Conservation (phyloP, 495 filamentous ascomycete species). For the Aspergillus mulundensis region DNA sequence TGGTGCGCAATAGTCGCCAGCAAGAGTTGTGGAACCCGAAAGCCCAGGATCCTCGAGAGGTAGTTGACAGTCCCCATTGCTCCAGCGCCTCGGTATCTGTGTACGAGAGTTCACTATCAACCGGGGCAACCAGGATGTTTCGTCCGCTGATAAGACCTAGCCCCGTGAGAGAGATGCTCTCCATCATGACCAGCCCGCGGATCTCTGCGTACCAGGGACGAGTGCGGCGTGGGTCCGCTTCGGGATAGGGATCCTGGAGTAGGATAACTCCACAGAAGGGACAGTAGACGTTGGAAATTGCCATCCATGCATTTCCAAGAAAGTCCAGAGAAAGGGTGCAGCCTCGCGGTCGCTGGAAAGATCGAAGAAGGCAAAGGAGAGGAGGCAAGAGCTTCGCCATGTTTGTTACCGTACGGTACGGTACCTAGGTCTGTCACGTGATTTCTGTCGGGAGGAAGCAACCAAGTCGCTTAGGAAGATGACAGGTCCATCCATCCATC, state of each 20-base stretch:
- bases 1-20: conserved; percentile 16
- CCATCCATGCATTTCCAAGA: no score
- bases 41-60: conserved; percentile 9
- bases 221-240: not conserved
- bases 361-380: no score
- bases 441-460: no score
- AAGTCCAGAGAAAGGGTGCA: no score
- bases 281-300: conserved; percentile 16
- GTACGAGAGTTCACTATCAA: conserved; percentile 12
- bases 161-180: conserved; percentile 11
- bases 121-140: conserved; percentile 4
- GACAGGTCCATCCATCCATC: no score
- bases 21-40: conserved; percentile 20
- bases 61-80: conserved; percentile 9
- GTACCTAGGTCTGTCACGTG: no score
- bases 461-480: no score
- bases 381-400: no score
- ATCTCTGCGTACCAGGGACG: conserved; percentile 21
- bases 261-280: conserved; percentile 19
- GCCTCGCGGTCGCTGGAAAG: no score
- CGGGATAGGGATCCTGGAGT: conserved; percentile 10
- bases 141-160: conserved; percentile 4
- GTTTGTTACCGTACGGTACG: no score
- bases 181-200: conserved; percentile 8
- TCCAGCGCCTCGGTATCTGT: conserved; percentile 6